These are phyloP conservation scores for Epichloe festucae DNA, from an alignment of 2,329 filamentous ascomycete genomes.

Conservation along the genomic window DNA sequence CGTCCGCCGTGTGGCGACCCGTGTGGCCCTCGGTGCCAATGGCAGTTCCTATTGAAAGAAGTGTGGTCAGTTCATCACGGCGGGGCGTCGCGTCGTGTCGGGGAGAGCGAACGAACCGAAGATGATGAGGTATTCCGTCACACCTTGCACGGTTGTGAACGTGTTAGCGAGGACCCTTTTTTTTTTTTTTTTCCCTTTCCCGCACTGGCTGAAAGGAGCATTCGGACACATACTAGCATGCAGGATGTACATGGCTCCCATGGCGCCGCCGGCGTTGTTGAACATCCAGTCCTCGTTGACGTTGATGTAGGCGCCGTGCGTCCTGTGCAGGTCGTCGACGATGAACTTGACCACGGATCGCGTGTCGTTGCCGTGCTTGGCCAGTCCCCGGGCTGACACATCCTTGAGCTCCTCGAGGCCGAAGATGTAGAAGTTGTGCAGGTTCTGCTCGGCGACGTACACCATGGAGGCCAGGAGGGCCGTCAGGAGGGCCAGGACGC, in stretches of 20 bases:
- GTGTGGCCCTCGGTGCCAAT: slow-evolving; percentile 80
- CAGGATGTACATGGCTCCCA: slow-evolving; percentile 85
- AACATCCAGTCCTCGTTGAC: slow-evolving; percentile 74
- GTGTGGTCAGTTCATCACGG: too few species aligned
- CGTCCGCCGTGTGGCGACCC: slow-evolving; percentile 80
- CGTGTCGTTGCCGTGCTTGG: slow-evolving; percentile 63
- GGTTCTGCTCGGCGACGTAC: slow-evolving; percentile 44
- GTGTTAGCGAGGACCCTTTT: too few species aligned
- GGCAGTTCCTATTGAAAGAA: slow-evolving; percentile 38
- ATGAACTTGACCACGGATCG: slow-evolving; percentile 55
- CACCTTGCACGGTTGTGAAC: slow-evolving; percentile 30
- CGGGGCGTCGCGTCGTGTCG: too few species aligned
- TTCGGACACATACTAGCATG: slow-evolving; percentile 53
- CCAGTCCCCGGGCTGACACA: slow-evolving; percentile 52
- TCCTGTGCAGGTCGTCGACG: slow-evolving; percentile 48
- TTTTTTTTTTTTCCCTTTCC: too few species aligned
- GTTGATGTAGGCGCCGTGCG: slow-evolving; percentile 46
- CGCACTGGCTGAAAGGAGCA: neutral
- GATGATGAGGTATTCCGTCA: slow-evolving; percentile 85
- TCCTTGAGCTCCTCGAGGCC: slow-evolving; percentile 53
- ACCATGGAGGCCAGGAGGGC: slow-evolving; percentile 40
- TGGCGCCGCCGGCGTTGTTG: slow-evolving; percentile 83
- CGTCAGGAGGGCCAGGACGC: slow-evolving; percentile 38
- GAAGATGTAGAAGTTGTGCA: slow-evolving; percentile 64
- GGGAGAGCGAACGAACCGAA: slow-evolving; percentile 38